A percentile compares a stretch with the other conserved stretches of the same genome.
phyloP scores from a whole-genome alignment of 345 rosid species.

The Brassica cretica region DNA sequence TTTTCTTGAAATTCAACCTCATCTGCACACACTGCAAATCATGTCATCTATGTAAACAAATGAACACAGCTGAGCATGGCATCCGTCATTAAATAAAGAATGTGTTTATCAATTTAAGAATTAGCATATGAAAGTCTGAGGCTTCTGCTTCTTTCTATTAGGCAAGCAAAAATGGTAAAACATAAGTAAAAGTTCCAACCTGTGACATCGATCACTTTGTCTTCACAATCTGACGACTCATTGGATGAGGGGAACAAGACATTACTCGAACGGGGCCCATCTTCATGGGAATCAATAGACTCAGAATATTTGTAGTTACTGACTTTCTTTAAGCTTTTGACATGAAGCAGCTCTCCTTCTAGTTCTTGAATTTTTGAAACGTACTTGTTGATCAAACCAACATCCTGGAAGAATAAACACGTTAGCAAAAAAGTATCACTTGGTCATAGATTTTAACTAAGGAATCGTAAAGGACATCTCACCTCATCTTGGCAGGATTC shows the following conservation, averaged over 20 bases:
- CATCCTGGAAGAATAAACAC: constrained; percentile 51
- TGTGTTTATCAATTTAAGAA: not conserved
- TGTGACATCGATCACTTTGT: constrained; percentile 49
- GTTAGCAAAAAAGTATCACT: constrained; percentile 15
- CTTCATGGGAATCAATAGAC: constrained; percentile 61
- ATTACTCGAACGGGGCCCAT: constrained; percentile 51
- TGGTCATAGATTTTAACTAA: constrained; percentile 4
- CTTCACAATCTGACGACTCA: constrained; percentile 60
- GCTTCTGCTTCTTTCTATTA: constrained; percentile 5
- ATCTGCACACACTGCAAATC: constrained; percentile 49
- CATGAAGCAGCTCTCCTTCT: constrained; percentile 73
- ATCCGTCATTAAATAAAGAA: not conserved
- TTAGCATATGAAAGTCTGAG: not conserved
- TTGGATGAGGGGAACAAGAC: constrained; percentile 55
- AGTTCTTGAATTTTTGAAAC: constrained; percentile 86
- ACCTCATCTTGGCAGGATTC: constrained; percentile 63
- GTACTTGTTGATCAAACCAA: constrained; percentile 65
- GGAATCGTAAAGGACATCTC: constrained; percentile 6
- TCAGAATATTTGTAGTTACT: constrained; percentile 48
- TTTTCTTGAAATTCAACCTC: constrained; percentile 67
- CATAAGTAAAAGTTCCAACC: constrained; percentile 43
- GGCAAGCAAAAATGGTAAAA: not conserved
- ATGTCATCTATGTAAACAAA: not conserved
- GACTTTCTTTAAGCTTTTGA: constrained; percentile 50
- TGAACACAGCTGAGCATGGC: constrained; percentile 1